Evolutionary conservation across 148 eudicot species (phyloP), one percentile per base, ranked within the genome.

Genomic region (Nyssa sinensis): DNA sequence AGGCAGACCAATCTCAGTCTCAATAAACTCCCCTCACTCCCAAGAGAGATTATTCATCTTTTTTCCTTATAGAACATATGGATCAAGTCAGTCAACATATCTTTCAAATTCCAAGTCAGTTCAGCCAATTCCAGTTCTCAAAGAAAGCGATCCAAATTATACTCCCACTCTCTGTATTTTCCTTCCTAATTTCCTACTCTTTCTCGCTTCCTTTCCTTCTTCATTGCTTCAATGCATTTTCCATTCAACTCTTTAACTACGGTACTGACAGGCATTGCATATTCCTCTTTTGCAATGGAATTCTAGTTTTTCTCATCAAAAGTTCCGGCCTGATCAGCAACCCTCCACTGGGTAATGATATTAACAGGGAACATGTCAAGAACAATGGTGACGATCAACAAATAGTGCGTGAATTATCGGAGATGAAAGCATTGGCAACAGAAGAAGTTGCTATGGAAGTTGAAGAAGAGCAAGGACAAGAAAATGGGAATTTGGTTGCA

Each of bases 261-360:
- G 73, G 49, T 53, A 30, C 77, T 81, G 87, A 82, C 47, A 85
- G 91, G 69, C 83, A 85, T 74, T 80, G 79, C 74, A 74, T 85
- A 63, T 88, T 88, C 79, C 83, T 88, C 60, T 69, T 88, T 17
- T 88, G 85, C 69, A 85, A 88, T 78, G 87, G 91, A 35, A 81
- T 87, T 64, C 76, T 85, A 7, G 84, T 81, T 7, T 60, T 87
- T 62, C 61, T 87, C 27, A 83, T 87, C 4, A 81, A 59, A 33
- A 76, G 74, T n/a, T 81, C 88, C 19, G 57, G 75, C 55, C 62
- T 59, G 7, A 39, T 66, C 30, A 29, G n/a, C 34, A 61, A 25
- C 34, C 39, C 57, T 19, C 57, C 8, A 19, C 55, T 2, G 66
- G 7, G 34, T 49, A 28, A 7, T 24, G 37, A 47, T 1, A 1